phyloP scores from a whole-genome alignment of 2,329 filamentous ascomycete genomes.

The Colletotrichum caudatum region DNA sequence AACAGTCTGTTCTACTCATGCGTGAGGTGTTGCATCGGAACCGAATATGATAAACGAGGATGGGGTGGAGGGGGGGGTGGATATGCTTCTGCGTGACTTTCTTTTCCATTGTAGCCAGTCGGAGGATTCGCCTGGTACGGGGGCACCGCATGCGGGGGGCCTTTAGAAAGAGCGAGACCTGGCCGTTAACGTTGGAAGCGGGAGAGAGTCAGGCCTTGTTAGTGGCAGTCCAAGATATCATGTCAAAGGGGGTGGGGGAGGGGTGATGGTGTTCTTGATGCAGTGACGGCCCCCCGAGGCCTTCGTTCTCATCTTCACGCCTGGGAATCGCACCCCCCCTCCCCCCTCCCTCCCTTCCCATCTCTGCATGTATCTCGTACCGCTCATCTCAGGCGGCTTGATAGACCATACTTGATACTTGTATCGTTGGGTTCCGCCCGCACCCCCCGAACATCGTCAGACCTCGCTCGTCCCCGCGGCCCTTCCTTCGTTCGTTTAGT shows the following conservation, averaged over 20 bases:
- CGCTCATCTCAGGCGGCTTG: not conserved
- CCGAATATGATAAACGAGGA: not conserved
- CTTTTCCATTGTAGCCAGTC: slow-evolving; percentile 16
- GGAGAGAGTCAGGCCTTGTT: slow-evolving; percentile 7
- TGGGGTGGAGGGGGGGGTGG: not conserved
- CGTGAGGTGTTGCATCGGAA: slow-evolving; percentile 10
- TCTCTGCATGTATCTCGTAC: not conserved
- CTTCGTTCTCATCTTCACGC: slow-evolving; percentile 16
- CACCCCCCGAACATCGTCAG: not conserved
- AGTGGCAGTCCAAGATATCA: slow-evolving; percentile 12
- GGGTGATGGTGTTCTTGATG: slow-evolving; percentile 13
- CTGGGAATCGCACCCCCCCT: not conserved
- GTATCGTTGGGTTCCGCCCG: slow-evolving; percentile 26
- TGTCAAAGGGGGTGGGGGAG: slow-evolving; percentile 1
- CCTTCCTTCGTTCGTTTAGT: not conserved
- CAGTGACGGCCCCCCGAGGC: slow-evolving; percentile 5
- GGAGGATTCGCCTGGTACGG: slow-evolving; percentile 21
- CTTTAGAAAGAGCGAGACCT: slow-evolving; percentile 10
- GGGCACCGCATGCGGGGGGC: slow-evolving; percentile 20
- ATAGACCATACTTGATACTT: slow-evolving; percentile 37
- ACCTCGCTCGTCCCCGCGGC: slow-evolving; percentile 13
- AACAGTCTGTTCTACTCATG: not conserved
- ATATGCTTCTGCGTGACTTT: not conserved
- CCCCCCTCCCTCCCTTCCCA: not conserved
- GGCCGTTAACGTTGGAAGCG: slow-evolving; percentile 1